Base-by-base conservation (phyloP, 2,329 filamentous ascomycete genomes). In the Aspergillus alliaceus region DNA sequence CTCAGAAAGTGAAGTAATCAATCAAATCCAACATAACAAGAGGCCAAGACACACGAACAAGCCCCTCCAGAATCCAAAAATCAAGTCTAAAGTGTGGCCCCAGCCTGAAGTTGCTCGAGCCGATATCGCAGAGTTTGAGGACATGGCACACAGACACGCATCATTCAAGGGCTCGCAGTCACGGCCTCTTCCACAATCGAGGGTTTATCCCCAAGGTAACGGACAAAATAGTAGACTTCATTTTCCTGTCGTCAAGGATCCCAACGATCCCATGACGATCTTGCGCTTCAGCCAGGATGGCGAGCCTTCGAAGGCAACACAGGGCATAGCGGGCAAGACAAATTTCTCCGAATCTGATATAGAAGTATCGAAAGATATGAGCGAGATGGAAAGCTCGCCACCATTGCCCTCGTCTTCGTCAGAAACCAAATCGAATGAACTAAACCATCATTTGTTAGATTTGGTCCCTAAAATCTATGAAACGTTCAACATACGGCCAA, bases 221-320 rank as follows among this genome's bases (percentile, higher is more conserved):
- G 64, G 71, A 56, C 61, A 75, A 62, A 71, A 75, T 62, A 67
- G 80, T 60, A 80, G 78, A 22, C 77, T 91, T 25, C 82, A 81
- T 27, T 96, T 91, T 66, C 83, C 88, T 1, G 84, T 92, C 12
- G 90, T 93, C 22, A 96, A 96, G 73, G 86, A 93, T 64, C 83
- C 87, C 1, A 82, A 86, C 64, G 85, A 90, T 64, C 82, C 84
- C 5, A 80, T 80, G 57, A 90, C 88, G 0, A 78, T 81, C 27
- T 64, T 86, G 46, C 84, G 87, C 44, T 77, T 91, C 29, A 91
- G 88, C 66, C 90, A 93, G 70, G 79, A 81, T 47, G 84, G 81
- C 54, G 76, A 72, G 15, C 82, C 82, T 34, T 84, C 85, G 37
- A 80, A 80, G 54, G 81, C 78, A 48, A 61, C 60, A 3, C 59